Percentiles rank a stretch among this genome's conserved stretches.
These are phyloP conservation scores for Calocybe indica DNA, from an alignment of 768 basidiomycete species.

Conservation along the genomic window DNA sequence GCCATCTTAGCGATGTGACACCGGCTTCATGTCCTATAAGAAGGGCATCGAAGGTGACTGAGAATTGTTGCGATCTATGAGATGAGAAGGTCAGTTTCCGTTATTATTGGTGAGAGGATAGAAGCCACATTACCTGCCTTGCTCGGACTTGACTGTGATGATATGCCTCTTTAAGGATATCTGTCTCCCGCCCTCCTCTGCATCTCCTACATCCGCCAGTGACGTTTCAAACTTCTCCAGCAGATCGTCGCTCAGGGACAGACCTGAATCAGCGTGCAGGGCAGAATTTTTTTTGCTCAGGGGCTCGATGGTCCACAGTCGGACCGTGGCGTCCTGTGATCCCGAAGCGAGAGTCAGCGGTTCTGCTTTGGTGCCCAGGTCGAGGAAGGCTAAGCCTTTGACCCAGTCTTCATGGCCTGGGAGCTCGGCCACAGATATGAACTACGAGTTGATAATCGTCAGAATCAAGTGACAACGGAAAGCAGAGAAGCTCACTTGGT, in stretches of 20 bases:
- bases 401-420: slow-evolving; percentile 97
- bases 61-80: slow-evolving; percentile 44
- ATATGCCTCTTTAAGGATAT: slow-evolving; percentile 88
- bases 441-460: slow-evolving; percentile 29
- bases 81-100: slow-evolving; percentile 1
- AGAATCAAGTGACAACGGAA: neutral
- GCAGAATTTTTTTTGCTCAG: slow-evolving; percentile 26
- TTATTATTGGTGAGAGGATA: neutral
- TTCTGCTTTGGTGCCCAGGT: slow-evolving; percentile 23
- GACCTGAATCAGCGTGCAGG: slow-evolving; percentile 8
- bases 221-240: slow-evolving; percentile 87
- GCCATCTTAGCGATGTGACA: slow-evolving; percentile 86
- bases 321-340: slow-evolving; percentile 91
- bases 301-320: slow-evolving; percentile 82
- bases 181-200: slow-evolving; percentile 75
- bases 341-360: slow-evolving; percentile 82
- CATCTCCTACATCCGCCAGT: slow-evolving; percentile 62
- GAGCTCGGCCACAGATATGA: slow-evolving; percentile 51
- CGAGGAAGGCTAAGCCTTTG: slow-evolving; percentile 66
- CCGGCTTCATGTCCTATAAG: slow-evolving; percentile 95
- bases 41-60: slow-evolving; percentile 88
- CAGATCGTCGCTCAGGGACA: slow-evolving; percentile 59
- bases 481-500: slow-evolving; percentile 31
- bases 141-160: slow-evolving; percentile 51
- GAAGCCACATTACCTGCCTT: slow-evolving; percentile 27